Evolutionary conservation across 192 early-diverging fungal genomes (phyloP), one percentile per base, ranked within the genome.

Genomic region (Coemansia sp.): DNA sequence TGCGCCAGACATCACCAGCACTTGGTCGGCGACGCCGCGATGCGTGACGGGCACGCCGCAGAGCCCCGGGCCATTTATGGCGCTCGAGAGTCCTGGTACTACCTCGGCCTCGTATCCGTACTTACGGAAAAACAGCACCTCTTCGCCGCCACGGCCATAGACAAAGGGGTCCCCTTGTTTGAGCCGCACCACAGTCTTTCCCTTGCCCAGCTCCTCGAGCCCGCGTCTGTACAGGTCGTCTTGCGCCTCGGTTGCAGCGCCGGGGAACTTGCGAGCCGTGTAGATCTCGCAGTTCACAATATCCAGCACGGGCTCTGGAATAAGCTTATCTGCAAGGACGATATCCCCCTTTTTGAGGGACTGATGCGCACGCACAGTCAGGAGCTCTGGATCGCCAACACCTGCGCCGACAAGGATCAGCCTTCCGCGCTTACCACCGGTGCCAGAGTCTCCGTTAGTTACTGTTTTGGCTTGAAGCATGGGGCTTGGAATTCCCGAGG

Each of bases 151-250:
- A 15, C 95, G 89, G 9, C 94, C 95, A 68, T 94, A 97, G 43
- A 97, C 85, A 68, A 95, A 93, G 25, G 93, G 92, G 61, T 96
- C 93, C n/a, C 95, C 95, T 45, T 89, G 87, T 83, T 97, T 96
- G 40, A 97, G 77, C 42, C 95, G 81, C 46, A 94, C 91, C 4
- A 97, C 95, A 3, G 67, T 79, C 66, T 84, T 73, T 31, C 88
- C 89, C 25, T 80, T 75, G 4, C 80, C 64, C 18, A 95, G 72
- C n/a, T 86, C 91, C 34, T 87, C 84, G 18, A 94, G 77, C 42
- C 87, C 89, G 77, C 88, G 86, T n/a, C 78, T 81, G 70, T 92
- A 84, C 43, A 93, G 77, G 43, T 91, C 88, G 53, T 91, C 85
- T 68, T 95, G 94, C 26, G 92, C 87, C 31, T 83, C 79, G 46